Conservation (phyloP, 2,329 filamentous ascomycete genomes). For the Chaetothyriales sp. region DNA sequence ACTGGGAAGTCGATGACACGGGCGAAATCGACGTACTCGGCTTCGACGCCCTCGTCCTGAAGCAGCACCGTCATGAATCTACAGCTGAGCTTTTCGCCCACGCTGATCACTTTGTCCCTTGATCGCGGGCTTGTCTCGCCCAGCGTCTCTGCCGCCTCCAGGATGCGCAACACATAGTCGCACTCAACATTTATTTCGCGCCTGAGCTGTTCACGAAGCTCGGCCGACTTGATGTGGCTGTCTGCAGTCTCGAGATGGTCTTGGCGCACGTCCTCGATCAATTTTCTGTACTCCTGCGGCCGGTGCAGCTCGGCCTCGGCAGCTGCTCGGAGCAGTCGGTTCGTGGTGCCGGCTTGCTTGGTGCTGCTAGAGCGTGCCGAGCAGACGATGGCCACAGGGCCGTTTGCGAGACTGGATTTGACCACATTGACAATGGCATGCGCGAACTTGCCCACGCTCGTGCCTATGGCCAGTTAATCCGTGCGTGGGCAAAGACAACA, state of each 20-base stretch:
- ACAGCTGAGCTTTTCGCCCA: constrained; percentile 91
- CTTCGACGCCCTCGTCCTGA: constrained; percentile 63
- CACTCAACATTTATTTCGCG: constrained; percentile 64
- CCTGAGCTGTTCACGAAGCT: constrained; percentile 44
- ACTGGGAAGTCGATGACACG: constrained; percentile 59
- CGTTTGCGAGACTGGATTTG: constrained; percentile 45
- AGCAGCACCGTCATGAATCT: constrained; percentile 76
- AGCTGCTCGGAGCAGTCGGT: constrained; percentile 40
- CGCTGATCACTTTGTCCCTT: constrained; percentile 80
- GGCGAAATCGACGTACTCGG: constrained; percentile 79
- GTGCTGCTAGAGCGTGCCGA: constrained; percentile 88
- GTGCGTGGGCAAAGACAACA: not conserved
- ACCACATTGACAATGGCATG: constrained; percentile 62
- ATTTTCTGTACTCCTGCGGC: constrained; percentile 46
- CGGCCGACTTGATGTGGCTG: constrained; percentile 42
- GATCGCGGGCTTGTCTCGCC: constrained; percentile 61
- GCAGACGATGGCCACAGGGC: constrained; percentile 82
- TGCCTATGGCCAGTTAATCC: constrained; percentile 42
- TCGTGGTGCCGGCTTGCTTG: constrained; percentile 89
- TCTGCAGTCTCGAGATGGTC: constrained; percentile 67
- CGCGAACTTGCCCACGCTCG: constrained; percentile 87
- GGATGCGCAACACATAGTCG: constrained; percentile 59
- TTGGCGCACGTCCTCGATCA: constrained; percentile 65
- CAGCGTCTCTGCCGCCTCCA: constrained; percentile 46
- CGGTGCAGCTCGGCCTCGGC: constrained; percentile 33